Evolutionary conservation across 129 eudicot genomes (phyloP), one percentile per base, ranked within the genome.

Genomic region (Flaveria trinervia): DNA sequence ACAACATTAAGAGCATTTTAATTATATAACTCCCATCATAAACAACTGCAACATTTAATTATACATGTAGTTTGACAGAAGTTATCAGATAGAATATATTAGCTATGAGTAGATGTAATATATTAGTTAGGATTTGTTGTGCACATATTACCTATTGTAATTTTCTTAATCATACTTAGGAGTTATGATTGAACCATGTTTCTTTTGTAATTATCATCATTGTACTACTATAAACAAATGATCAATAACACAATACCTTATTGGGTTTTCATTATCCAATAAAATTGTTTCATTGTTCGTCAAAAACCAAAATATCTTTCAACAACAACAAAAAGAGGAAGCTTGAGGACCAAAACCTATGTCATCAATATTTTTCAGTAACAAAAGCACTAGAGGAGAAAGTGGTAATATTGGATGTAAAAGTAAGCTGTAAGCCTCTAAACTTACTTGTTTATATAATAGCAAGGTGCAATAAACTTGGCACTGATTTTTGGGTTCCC

Each of bases 401-500:
- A 46, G 11, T 48, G 61, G 55, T 46, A 25, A 44, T 25, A 45
- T 62, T 16, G 25, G 71, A 41, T 44, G 56, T 3, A 65, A 65
- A 49, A 12, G 17, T 26, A 43, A 65, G 73, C 22, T 23, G 17
- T 26, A 43, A 65, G 73, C 22, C 39, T 8, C 51, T 46, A 33
- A 22, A 60, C 94, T 84, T 91, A 94, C 97, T 94, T 94, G 81
- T 94, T 94, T 44, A 91, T 80, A 59, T 70, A 84, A 80, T 94
- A 94, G 73, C 98, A 94, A 56, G 98, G 98, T 33, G 96, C 97
- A 66, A 94, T 82, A 59, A 94, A 94, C 70, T 87, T 84, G 4
- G 98, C 93, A 76, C 85, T 91, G 70, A 94, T 91, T 84, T 79
- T 86, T 41, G 98, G 98, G 72, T 88, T 91, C 76, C 85, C 97